Conservation (phyloP, 352 stramenopile species). For the Globisporangium cederbergense region DNA sequence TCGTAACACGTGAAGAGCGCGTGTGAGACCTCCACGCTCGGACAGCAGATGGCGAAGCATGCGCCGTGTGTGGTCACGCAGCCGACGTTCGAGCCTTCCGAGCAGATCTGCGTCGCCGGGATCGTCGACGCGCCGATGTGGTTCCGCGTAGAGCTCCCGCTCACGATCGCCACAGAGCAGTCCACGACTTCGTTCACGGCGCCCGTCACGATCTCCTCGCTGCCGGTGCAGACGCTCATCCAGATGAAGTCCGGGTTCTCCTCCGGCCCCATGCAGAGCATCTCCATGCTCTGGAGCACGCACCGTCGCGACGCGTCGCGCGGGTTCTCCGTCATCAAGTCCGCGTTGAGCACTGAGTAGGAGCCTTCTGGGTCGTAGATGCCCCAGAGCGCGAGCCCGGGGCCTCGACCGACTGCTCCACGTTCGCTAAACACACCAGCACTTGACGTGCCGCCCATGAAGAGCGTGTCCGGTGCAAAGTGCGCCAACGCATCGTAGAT, state of each 20-base stretch:
- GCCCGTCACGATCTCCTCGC: constrained; percentile 63
- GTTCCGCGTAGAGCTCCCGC: constrained; percentile 42
- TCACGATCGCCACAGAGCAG: constrained; percentile 64
- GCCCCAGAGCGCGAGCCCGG: constrained; percentile 68
- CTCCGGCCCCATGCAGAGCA: constrained; percentile 71
- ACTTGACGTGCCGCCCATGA: constrained; percentile 77
- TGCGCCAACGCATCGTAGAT: constrained; percentile 61
- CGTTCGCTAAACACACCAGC: constrained; percentile 55
- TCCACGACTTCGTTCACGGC: constrained; percentile 74
- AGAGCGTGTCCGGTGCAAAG: constrained; percentile 70
- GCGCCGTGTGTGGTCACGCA: constrained; percentile 68
- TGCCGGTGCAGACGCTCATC: constrained; percentile 53
- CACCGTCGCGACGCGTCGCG: constrained; percentile 64
- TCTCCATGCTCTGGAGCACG: constrained; percentile 58
- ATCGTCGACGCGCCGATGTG: constrained; percentile 16
- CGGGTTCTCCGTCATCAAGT: constrained; percentile 51
- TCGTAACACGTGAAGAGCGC: constrained; percentile 85
- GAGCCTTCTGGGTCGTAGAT: constrained; percentile 82
- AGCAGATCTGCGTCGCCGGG: constrained; percentile 69
- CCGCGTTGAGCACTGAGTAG: constrained; percentile 72
- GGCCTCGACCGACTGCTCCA: constrained; percentile 30
- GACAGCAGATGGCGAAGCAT: constrained; percentile 75
- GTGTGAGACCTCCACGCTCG: constrained; percentile 74
- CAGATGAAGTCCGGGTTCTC: constrained; percentile 81
- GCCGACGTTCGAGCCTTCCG: constrained; percentile 51